Evolutionary conservation across 73 alveolate genomes (phyloP), one percentile per base, ranked within the genome.

Genomic region (Stentor coeruleus): DNA sequence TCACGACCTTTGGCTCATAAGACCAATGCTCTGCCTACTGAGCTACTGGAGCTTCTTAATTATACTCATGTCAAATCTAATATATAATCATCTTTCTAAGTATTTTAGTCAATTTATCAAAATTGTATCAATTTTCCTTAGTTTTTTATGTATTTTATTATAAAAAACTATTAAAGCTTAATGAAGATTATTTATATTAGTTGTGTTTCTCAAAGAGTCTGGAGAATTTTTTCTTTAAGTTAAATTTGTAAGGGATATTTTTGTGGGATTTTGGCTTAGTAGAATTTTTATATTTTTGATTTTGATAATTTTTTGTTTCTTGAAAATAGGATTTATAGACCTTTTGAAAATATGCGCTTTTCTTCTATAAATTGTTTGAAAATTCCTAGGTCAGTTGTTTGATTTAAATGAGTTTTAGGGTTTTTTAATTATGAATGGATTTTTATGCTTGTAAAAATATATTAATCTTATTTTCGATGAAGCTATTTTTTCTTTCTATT

Each of bases 1-100:
- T 33, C 79, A 31, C 79, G 79, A 66, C 79, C 79, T 66, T 66
- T 66, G 79, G 79, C 79, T 66, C 79, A 66, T 66, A 66, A 66
- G 79, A 66, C 79, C 79, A 66, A 66, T 66, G 79, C 79, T 66
- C 79, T 66, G 33, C 79, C 79, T 28, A 33, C 79, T 66, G 79
- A 66, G 79, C 79, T 66, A 66, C 79, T 20, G 79, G 79, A 66
- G 79, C 79, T 20, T 0, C 39, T 1, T 28, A 0, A 11, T 20
- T 49, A n/a, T n/a, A n/a, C n/a, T n/a, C n/a, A n/a, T n/a, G n/a
- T n/a, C n/a, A n/a, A n/a, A n/a, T n/a, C n/a, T n/a, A n/a, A n/a
- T n/a, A n/a, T n/a, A n/a, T n/a, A n/a, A n/a, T n/a, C n/a, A n/a
- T n/a, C n/a, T n/a, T n/a, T n/a, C n/a, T n/a, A n/a, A n/a, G n/a